Evolutionary conservation across 2,329 filamentous ascomycete genomes (phyloP), one percentile per base, ranked within the genome.

Genomic region (Neocucurbitaria cava): DNA sequence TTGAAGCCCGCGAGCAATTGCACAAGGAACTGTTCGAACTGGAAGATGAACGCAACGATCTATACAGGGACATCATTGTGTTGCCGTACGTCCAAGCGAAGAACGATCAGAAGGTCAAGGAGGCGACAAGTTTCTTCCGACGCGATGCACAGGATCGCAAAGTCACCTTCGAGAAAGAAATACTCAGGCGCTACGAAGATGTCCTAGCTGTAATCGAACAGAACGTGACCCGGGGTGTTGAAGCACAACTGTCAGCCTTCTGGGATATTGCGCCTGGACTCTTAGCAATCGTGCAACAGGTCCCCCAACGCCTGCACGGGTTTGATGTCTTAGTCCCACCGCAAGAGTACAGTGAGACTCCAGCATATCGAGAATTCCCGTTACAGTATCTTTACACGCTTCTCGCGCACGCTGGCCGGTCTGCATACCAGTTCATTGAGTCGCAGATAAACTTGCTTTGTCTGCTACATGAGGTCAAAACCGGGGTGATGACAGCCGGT

Each of bases 231-330:
- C 87, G 91, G 9, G 95, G 94, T 15, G 92, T 98, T 10, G 92
- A 97, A 72, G 86, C 92, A 50, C 95, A 98, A 76, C 84, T 97
- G 2, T 93, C 89, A 9, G 93, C 94, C 0, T 99, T 98, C 74
- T 99, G 95, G 95, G 95, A 99, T 71, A 96, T 98, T 67, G 94
- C 93, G 1, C 95, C 95, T 2, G 87, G 88, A 3, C 83, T 99
- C 0, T 83, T 89, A 23, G 83, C 87, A 15, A 81, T 98, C 42
- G 83, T 96, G 10, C 90, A 96, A 55, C 89, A 90, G 66, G 88
- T 97, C 20, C 93, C 92, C 0, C 72, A 77, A 1, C 77, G 82
- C n/a, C 71, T 84, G 23, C 64, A 71, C 3, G 78, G 77, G 1
- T 92, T 96, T 75, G 81, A 86, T 20, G 84, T 96, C 43, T 85